phyloP scores from a whole-genome alignment of 2,329 filamentous ascomycete genomes.

The Parascedosporium putredinis region DNA sequence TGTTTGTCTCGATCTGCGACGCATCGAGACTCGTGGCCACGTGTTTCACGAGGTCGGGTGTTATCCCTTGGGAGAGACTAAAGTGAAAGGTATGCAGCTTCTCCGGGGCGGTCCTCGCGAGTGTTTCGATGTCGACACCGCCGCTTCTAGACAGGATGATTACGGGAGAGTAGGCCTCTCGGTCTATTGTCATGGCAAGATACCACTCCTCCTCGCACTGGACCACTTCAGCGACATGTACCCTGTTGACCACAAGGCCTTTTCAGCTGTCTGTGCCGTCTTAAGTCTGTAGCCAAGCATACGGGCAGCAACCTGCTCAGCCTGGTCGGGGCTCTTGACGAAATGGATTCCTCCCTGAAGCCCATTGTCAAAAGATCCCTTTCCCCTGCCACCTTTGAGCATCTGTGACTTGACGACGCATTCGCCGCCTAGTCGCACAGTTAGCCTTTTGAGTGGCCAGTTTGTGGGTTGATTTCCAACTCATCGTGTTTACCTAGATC shows the following conservation, averaged over 20 bases:
- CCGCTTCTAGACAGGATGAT: slow-evolving; percentile 24
- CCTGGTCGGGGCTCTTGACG: slow-evolving; percentile 12
- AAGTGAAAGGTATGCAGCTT: slow-evolving; percentile 16
- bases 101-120: slow-evolving; percentile 6
- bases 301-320: slow-evolving; percentile 11
- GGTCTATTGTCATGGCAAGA: slow-evolving; percentile 30
- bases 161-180: slow-evolving; percentile 26
- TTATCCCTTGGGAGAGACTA: slow-evolving; percentile 18
- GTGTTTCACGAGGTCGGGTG: slow-evolving; percentile 12
- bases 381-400: slow-evolving; percentile 11
- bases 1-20: slow-evolving; percentile 6
- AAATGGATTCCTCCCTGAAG: slow-evolving; percentile 8
- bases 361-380: slow-evolving; percentile 11
- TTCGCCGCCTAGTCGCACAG: slow-evolving; percentile 11
- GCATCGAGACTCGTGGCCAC: neutral
- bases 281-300: slow-evolving; percentile 13
- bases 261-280: neutral
- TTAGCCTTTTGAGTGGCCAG: no score
- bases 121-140: slow-evolving; percentile 12
- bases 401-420: slow-evolving; percentile 20
- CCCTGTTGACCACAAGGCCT: slow-evolving; percentile 16
- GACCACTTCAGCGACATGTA: slow-evolving; percentile 26
- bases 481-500: slow-evolving; percentile 15
- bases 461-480: no score
- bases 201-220: slow-evolving; percentile 25